Evolutionary conservation across 768 basidiomycete genomes (phyloP), one percentile per base, ranked within the genome.

Genomic region (Collybia sordida): DNA sequence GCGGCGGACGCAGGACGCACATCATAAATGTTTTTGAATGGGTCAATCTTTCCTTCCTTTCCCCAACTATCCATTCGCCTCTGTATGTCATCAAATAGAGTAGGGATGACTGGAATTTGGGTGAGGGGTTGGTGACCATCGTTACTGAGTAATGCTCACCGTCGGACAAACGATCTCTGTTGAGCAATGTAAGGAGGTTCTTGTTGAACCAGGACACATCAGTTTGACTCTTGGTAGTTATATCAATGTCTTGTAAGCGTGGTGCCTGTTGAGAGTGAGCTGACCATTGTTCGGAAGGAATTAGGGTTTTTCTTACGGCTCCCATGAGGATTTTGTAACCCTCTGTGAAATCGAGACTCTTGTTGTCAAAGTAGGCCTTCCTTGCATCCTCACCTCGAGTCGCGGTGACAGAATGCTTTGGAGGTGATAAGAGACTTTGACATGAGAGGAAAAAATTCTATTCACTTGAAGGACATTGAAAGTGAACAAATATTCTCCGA

Each of bases 301-400:
- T 22, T 6, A 40, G n/a, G 0, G 7, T 23, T 25, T 19, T 22
- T 6, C 64, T 41, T 37, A 67, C 65, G 31, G 59, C 63, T 11
- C 68, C 69, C 55, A 68, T 62, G 0, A 71, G 61, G 7, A 73
- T 63, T 22, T 60, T 62, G 42, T 71, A 72, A 0, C 71, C 72
- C 45, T 70, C 68, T 11, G 50, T 49, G 31, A 69, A 62, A 25
- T 61, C 55, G n/a, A 72, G 53, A 34, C 49, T 56, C 43, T 62
- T 64, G 9, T 61, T 55, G 9, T 65, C 59, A 45, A 71, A 71
- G 49, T 69, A 72, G 0, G 45, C 48, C 41, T 67, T 66, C 1
- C 69, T 56, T 5, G 63, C 68, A 36, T 64, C 62, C 14, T 67
- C 63, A 0, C 70, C 71, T 22, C 53, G 51, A 5, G 69, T 36